Evolutionary conservation across 192 early-diverging fungal genomes (phyloP), one percentile per base, ranked within the genome.

Genomic region (Tieghemiomyces parasiticus): DNA sequence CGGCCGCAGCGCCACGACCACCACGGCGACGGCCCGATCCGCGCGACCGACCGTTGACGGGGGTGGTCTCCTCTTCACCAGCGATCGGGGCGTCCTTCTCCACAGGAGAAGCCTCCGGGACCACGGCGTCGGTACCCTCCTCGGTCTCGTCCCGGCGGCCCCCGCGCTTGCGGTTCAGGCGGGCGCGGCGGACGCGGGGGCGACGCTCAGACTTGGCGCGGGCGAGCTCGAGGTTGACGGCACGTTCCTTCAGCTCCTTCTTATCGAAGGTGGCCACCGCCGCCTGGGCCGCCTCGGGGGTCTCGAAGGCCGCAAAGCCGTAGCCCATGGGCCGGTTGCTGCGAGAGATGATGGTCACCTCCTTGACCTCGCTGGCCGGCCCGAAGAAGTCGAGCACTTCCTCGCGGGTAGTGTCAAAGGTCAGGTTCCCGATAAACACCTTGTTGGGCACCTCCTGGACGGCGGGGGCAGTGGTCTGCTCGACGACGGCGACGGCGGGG

Each of bases 361-460:
- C 78, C 51, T 74, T 61, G 44, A 90, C 88, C 64, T 83, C 76
- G 60, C 80, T 86, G 46, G 80, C 74, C 29, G 70, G 60, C 65
- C 68, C 70, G 70, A 94, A 95, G 68, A 84, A 83, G 34, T 84
- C 80, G 52, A 71, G 69, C 44, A 99, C 80, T 67, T 84, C 78
- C 45, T 76, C 82, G 67, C 92, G 81, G 38, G 79, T 92, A 58
- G 89, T 89, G 67, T 78, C 70, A 79, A 93, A 95, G 28, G 92
- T 72, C 59, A 97, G 77, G 80, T 97, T 97, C 53, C 94, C 92
- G 32, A 92, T 90, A 81, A 95, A 97, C 47, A 92, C 89, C 81
- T 94, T 92, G 75, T 75, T 60, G 46, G 71, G 68, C 55, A 67
- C 59, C 48, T 74, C 54, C 60, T 67, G 65, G 59, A 62, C 60